phyloP scores from a whole-genome alignment of 345 rosid species.

The Brassica cretica region DNA sequence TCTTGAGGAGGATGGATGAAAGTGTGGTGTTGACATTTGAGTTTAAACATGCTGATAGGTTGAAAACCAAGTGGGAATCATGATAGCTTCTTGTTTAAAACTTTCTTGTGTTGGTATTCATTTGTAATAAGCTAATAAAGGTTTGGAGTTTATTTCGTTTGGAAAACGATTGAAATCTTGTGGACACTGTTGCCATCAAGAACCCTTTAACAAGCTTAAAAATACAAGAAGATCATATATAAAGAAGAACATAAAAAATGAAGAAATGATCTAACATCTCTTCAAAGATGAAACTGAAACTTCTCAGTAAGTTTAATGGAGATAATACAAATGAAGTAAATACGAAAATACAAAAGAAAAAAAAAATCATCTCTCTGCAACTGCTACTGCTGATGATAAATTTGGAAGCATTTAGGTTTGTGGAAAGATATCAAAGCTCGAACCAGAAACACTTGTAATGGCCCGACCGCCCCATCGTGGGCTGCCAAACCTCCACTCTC shows the following conservation, averaged over 20 bases:
- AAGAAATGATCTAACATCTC: neutral
- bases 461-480: too few relatives aligned
- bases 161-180: neutral
- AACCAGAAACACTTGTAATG: too few relatives aligned
- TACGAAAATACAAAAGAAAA: too few relatives aligned
- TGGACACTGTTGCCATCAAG: neutral
- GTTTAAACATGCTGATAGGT: constrained; percentile 49
- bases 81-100: constrained; percentile 8
- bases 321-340: too few relatives aligned
- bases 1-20: constrained; percentile 59
- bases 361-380: too few relatives aligned
- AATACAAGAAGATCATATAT: neutral
- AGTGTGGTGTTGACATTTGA: constrained; percentile 47
- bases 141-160: neutral
- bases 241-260: neutral
- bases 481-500: too few relatives aligned
- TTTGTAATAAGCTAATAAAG: neutral
- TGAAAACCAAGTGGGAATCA: constrained; percentile 48
- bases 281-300: too few relatives aligned
- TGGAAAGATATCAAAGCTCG: too few relatives aligned
- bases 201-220: neutral
- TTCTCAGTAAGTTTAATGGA: too few relatives aligned
- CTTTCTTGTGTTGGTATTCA: neutral
- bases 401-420: too few relatives aligned
- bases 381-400: too few relatives aligned